Evolutionary conservation across 2,329 filamentous ascomycete species (phyloP), one percentile per base, ranked within the genome.

Genomic region (Xylariaceae sp.): DNA sequence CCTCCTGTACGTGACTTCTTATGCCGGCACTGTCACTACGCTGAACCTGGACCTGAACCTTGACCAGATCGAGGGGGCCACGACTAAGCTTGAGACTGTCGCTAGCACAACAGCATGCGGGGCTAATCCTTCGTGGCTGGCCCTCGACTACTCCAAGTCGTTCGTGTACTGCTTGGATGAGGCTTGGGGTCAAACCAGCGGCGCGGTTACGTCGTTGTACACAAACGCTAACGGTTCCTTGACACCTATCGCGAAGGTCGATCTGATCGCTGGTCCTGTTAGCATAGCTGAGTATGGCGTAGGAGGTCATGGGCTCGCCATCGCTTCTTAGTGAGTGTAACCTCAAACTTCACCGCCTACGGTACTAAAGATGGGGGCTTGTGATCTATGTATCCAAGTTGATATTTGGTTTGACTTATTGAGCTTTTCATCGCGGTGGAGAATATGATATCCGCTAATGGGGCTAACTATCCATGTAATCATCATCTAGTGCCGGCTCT

Each of bases 81-180:
- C 58, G 34, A 65, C 70, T 60, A 66, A 66, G 53, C 76, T 87
- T 57, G 71, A 75, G 63, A 67, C 71, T 17, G 70, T 81, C 16
- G 76, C 76, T 48, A 71, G 72, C 3, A 76, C 75, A 19, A 76
- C 74, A 48, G 75, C 73, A 29, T 88, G 85, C 70, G 81, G 77
- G 8, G 71, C 75, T 2, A 81, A 79, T 58, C 82, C 86, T 4
- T 82, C 84, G 9, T 89, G 86, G 85, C 73, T 89, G 54, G 82
- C 82, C 17, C 76, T 86, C 17, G 81, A 86, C 67, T 70, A 76
- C 55, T 66, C 74, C 41, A 76, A 79, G 58, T 74, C 75, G 19
- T 70, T 78, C 11, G 74, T 89, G 9, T 86, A 83, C 73, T 89
- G 86, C 71, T 65, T 84, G 40, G 81, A 89, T 63, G 87, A 89